Evolutionary conservation across 352 stramenopile genomes (phyloP), one percentile per base, ranked within the genome.

Genomic region (Phytophthora fragariae): DNA sequence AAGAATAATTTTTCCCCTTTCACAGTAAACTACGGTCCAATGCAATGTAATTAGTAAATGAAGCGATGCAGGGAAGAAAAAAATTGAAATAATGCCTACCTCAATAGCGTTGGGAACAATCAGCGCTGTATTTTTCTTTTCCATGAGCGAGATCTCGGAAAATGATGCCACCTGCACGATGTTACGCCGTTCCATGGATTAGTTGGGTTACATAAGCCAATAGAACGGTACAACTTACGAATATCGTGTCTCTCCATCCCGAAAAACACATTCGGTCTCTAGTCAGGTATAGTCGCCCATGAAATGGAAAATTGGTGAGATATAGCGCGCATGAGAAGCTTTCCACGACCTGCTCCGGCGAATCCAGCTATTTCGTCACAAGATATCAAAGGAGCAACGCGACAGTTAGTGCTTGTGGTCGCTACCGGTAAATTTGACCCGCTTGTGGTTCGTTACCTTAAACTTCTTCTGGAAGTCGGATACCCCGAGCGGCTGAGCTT

Each of bases 31-130:
- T 93, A 59, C 31, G 60, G 31, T 49, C 19, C 19, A 55, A 70
- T 35, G 58, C 62, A 9, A 52, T 19, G 56, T 24, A 33, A 17
- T 56, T 44, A 65, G 12, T 50, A 37, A 33, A 17, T 50, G 66
- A 41, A 15, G 12, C 4, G 21, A 10, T 21, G n/a, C 12, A 57
- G 9, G 29, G 2, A 17, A 14, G 35, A 54, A 3, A 27, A 8
- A 46, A 63, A 46, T 5, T 39, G 41, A 57, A 2, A 31, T 29
- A 7, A 19, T 11, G 49, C 73, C 39, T 66, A 96, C 86, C 86
- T 96, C 90, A 37, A 95, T 92, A 14, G 86, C 90, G 47, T 96
- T 96, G 3, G 90, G 90, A 8, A 95, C 90, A 61, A 96, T 93
- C 27, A 96, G 66, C 8, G 90, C 88, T 2, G 88, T 92, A 52